Evolutionary conservation across 2,329 filamentous ascomycete species (phyloP).

Genomic region (Orbilia quercus): DNA sequence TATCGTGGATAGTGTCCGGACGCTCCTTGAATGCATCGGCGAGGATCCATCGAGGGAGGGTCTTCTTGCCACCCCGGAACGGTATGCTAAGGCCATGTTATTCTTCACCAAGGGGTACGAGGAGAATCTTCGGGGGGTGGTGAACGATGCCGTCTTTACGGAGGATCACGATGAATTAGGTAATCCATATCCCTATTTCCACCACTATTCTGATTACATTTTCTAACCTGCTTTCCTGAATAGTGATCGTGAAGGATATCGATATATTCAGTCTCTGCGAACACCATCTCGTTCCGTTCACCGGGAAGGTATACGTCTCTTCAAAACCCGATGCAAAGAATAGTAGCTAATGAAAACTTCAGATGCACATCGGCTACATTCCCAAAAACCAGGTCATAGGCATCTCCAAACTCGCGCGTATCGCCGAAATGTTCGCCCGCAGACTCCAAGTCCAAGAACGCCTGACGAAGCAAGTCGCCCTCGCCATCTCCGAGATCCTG

Average conservation of each 20-base stretch:
- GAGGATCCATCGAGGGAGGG: slow-evolving; percentile 76
- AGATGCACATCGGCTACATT: slow-evolving; percentile 99
- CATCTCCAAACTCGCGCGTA: slow-evolving; percentile 92
- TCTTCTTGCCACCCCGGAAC: slow-evolving; percentile 76
- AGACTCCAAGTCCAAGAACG: slow-evolving; percentile 95
- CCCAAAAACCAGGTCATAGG: slow-evolving; percentile 90
- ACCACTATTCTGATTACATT: not conserved
- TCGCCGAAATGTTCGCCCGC: slow-evolving; percentile 96
- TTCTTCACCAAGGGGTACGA: slow-evolving; percentile 98
- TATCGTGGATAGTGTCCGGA: slow-evolving; percentile 62
- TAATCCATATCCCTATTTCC: slow-evolving; percentile 15
- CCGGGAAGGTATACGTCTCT: slow-evolving; percentile 75
- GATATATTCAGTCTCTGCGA: slow-evolving; percentile 95
- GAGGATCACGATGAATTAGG: slow-evolving; percentile 92
- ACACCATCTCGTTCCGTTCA: slow-evolving; percentile 96
- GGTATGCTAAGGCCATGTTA: slow-evolving; percentile 94
- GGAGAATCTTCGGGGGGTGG: slow-evolving; percentile 88
- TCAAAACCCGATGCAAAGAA: too few relatives aligned
- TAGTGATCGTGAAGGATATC: slow-evolving; percentile 95
- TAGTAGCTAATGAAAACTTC: not conserved
- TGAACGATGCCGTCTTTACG: slow-evolving; percentile 93
- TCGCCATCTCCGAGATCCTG: slow-evolving; percentile 91
- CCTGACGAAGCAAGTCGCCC: slow-evolving; percentile 92
- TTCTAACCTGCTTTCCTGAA: slow-evolving; percentile 6
- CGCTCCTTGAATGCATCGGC: slow-evolving; percentile 75